Conservation (phyloP, 1,284 basidiomycete species). For the Malassezia japonica region DNA sequence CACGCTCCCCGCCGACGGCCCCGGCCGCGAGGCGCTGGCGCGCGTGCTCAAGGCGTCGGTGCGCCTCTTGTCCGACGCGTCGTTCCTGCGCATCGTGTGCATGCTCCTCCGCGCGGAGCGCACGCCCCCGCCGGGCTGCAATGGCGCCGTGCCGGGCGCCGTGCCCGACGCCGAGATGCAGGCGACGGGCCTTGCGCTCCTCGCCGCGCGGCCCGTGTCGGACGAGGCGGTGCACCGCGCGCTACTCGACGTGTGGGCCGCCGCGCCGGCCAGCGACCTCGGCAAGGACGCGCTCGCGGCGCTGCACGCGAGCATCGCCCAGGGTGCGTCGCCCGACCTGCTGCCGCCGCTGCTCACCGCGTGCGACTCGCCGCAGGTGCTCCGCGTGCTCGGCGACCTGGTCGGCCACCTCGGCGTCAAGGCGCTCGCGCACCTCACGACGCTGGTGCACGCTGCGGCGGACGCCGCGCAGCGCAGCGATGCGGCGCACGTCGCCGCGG, state of each 20-base stretch:
- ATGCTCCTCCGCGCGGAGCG: slow-evolving; percentile 21
- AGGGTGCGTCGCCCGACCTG: slow-evolving; percentile 7
- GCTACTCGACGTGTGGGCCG: slow-evolving; percentile 2
- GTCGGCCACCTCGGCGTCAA: slow-evolving; percentile 34
- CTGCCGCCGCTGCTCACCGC: slow-evolving; percentile 23
- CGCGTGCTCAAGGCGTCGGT: slow-evolving; percentile 26
- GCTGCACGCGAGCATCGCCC: slow-evolving; percentile 26
- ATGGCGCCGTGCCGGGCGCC: slow-evolving; percentile 8
- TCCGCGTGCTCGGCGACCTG: slow-evolving; percentile 26
- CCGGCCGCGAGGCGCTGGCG: not conserved
- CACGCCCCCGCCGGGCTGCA: slow-evolving; percentile 19
- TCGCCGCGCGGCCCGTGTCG: not conserved
- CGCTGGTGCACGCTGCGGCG: slow-evolving; percentile 22
- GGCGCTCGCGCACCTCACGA: slow-evolving; percentile 38
- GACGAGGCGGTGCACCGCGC: slow-evolving; percentile 4
- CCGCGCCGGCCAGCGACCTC: slow-evolving; percentile 9
- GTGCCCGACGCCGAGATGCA: not conserved
- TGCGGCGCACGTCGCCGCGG: slow-evolving; percentile 18
- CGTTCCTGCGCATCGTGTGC: slow-evolving; percentile 22
- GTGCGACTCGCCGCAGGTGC: slow-evolving; percentile 6
- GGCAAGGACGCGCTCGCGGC: slow-evolving; percentile 26
- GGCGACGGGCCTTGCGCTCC: not conserved
- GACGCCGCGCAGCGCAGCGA: slow-evolving; percentile 1
- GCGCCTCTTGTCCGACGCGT: slow-evolving; percentile 25
- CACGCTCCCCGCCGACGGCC: slow-evolving; percentile 3